A percentile compares a stretch with the other conserved stretches of the same genome.
phyloP scores from a whole-genome alignment of 164 flowering plant genomes.

The Berberis vulgaris region DNA sequence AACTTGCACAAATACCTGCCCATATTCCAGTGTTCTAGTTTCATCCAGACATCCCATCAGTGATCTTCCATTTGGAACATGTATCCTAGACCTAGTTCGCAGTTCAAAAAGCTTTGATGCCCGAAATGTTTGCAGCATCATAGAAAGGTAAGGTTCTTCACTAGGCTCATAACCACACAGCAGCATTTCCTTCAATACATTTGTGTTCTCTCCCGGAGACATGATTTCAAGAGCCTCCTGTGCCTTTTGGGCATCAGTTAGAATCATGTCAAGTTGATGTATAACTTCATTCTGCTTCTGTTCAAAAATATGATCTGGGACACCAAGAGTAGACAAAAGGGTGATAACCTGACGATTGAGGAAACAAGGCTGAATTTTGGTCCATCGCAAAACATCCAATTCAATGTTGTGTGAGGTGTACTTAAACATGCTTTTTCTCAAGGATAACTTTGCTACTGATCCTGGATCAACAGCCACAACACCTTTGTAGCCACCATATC shows the following conservation, averaged over 20 bases:
- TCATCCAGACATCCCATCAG: slow-evolving; percentile 88
- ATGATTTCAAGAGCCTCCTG: neutral
- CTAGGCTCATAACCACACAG: neutral
- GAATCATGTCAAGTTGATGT: neutral
- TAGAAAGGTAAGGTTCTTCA: neutral
- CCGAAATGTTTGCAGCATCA: neutral
- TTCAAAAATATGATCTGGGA: neutral
- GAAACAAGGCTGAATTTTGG: neutral
- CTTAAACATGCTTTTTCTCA: slow-evolving; percentile 1
- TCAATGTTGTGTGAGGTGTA: neutral
- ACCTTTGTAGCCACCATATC: neutral
- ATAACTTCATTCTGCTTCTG: neutral
- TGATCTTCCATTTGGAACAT: slow-evolving; percentile 75
- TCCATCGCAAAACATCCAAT: neutral
- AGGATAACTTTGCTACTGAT: neutral
- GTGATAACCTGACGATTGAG: neutral
- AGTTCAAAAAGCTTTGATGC: neutral
- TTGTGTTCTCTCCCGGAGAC: slow-evolving; percentile 1
- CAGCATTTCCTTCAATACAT: neutral
- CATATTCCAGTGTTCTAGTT: slow-evolving; percentile 17
- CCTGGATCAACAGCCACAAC: neutral
- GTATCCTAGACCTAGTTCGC: slow-evolving; percentile 40
- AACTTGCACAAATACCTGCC: slow-evolving; percentile 1
- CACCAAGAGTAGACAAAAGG: neutral
- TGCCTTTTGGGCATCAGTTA: neutral